phyloP scores from a whole-genome alignment of 495 filamentous ascomycete species.

The Aspergillus steynii region DNA sequence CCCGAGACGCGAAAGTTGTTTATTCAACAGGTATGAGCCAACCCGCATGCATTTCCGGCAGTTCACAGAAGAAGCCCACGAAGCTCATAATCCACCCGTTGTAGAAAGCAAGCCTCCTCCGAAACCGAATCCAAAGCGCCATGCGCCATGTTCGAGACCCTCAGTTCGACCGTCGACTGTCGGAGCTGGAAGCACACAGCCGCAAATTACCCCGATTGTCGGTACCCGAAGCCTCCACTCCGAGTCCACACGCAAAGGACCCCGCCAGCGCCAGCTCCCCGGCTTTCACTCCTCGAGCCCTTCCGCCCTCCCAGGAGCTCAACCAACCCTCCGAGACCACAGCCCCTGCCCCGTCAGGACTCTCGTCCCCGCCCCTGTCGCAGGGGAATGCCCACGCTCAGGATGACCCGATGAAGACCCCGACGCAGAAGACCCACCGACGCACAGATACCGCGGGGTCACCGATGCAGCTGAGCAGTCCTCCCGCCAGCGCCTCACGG shows the following conservation, averaged over 20 bases:
- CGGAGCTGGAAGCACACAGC: conserved; percentile 46
- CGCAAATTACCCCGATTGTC: conserved; percentile 41
- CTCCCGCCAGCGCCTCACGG: conserved; percentile 32
- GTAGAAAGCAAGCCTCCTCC: conserved; percentile 48
- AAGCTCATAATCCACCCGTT: conserved; percentile 6
- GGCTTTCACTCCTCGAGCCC: conserved; percentile 4
- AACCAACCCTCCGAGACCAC: conserved; percentile 20
- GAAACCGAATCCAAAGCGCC: conserved; percentile 43
- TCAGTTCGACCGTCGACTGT: conserved; percentile 47
- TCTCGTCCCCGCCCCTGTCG: conserved; percentile 21
- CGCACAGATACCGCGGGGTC: conserved; percentile 21
- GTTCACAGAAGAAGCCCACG: background rate
- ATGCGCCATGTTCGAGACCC: conserved; percentile 45
- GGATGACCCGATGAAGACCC: conserved; percentile 28
- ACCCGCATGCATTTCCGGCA: conserved; percentile 6
- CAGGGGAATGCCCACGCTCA: conserved; percentile 4
- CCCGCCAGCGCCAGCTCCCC: conserved; percentile 21
- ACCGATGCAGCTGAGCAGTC: conserved; percentile 43
- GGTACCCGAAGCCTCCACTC: conserved; percentile 22
- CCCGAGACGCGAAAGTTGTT: conserved; percentile 42
- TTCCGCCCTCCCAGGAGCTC: conserved; percentile 23
- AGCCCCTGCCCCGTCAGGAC: conserved; percentile 10
- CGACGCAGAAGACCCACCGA: conserved; percentile 26
- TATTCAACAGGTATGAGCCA: conserved; percentile 40
- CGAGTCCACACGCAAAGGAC: conserved; percentile 21